Percentiles rank a stretch among this genome's conserved stretches.
Evolutionary conservation across 2,329 filamentous ascomycete genomes (phyloP).

Genomic region (Ceratocystis destructans): DNA sequence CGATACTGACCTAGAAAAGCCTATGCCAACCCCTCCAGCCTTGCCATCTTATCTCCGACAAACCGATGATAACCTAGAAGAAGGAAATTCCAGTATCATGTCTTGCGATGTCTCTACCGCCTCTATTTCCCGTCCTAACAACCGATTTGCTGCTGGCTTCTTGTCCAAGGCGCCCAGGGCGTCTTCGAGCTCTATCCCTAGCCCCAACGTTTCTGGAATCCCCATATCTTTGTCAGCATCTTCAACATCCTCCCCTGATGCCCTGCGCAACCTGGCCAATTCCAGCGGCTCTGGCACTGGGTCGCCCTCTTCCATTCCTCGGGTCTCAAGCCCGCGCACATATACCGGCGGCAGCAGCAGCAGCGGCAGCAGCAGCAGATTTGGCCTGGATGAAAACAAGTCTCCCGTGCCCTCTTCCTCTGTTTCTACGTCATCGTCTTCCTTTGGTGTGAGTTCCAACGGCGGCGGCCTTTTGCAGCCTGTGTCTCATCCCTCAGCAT

Average conservation of each 20-base stretch:
- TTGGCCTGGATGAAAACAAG: constrained; percentile 15
- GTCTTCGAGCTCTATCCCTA: constrained; percentile 7
- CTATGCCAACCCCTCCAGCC: constrained; percentile 13
- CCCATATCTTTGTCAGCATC: constrained; percentile 8
- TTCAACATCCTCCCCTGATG: constrained; percentile 12
- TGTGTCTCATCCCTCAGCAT: constrained; percentile 10
- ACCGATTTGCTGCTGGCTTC: constrained; percentile 17
- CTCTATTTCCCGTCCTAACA: constrained; percentile 14
- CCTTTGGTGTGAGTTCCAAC: constrained; percentile 18
- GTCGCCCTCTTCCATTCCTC: constrained; percentile 18
- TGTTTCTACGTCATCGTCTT: constrained; percentile 14
- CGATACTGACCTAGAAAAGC: constrained; percentile 17
- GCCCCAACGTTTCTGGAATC: constrained; percentile 14
- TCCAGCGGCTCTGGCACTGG: constrained; percentile 10
- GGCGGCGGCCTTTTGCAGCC: constrained; percentile 13
- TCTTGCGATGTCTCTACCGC: constrained; percentile 15
- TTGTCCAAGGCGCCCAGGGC: constrained; percentile 9
- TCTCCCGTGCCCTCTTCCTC: constrained; percentile 6
- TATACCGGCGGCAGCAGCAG: constrained; percentile 4
- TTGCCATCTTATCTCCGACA: constrained; percentile 15
- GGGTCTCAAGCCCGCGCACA: constrained; percentile 15
- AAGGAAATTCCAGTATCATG: constrained; percentile 15
- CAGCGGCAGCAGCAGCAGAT: background rate
- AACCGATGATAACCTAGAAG: constrained; percentile 9
- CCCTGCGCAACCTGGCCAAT: constrained; percentile 13